Evolutionary conservation across 208 protist genomes (phyloP), one percentile per base, ranked within the genome.

Genomic region (Trypanosoma platydactyli): DNA sequence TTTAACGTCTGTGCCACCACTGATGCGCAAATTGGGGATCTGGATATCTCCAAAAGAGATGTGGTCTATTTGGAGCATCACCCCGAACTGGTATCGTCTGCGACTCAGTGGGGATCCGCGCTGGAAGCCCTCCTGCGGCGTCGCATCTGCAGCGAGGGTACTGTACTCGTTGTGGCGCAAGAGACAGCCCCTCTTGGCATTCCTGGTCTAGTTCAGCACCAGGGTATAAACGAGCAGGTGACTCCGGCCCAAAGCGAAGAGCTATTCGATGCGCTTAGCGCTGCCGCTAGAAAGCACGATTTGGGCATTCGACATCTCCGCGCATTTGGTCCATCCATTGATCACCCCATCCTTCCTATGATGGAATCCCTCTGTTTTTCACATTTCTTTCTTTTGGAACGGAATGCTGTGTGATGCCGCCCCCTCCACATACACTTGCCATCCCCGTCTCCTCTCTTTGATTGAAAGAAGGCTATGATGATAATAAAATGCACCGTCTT

Each of bases 61-160:
- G 78, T 95, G 13, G 80, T 94, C 40, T 92, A 80, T 50, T 62
- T 96, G 2, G 85, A 94, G 68, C 80, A 84, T 63, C 80, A 89
- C 53, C 63, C 77, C 1, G 44, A 61, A 12, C 72, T 58, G 9
- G 72, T 95, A 16, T 76, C 72, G 30, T 81, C 83, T 1, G 50
- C 35, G 25, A 44, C 68, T 54, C 86, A 95, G 73, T 95, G 90
- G 87, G 46, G 48, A 20, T 22, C 59, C 0, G 64, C 83, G 12
- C 52, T 95, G 25, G 41, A 44, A 24, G 56, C 57, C 3, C 62
- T 92, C 6, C 64, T 88, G 25, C 53, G 45, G 15, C 62, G 82
- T 6, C 72, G 77, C n/a, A 66, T 89, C 5, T 80, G 86, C 27
- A 79, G 83, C 13, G 67, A 80, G 0, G 82, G 89, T 5, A 88